phyloP scores from a whole-genome alignment of 345 rosid genomes.

The Syzygium grande region DNA sequence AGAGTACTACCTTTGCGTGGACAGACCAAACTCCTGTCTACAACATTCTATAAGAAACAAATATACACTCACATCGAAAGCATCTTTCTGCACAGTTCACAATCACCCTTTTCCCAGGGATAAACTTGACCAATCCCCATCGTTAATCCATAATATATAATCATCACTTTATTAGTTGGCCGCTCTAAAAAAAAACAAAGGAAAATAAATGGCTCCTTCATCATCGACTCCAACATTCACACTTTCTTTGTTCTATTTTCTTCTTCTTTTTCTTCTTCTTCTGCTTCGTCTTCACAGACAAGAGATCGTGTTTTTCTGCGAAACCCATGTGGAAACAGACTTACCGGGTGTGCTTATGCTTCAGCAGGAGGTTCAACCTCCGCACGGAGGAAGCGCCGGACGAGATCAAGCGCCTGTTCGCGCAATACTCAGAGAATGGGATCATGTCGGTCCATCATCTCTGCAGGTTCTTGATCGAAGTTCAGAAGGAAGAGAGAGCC shows the following conservation, averaged over 20 bases:
- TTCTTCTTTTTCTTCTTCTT: neutral
- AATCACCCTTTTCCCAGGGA: neutral
- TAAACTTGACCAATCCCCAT: neutral
- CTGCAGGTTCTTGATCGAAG: slow-evolving; percentile 29
- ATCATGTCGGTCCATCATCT: slow-evolving; percentile 33
- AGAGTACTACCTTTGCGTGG: neutral
- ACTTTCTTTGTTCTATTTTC: neutral
- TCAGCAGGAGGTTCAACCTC: slow-evolving; percentile 41
- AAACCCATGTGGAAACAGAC: slow-evolving; percentile 11
- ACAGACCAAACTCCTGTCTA: neutral
- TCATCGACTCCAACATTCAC: neutral
- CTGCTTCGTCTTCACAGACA: neutral
- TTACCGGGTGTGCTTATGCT: slow-evolving; percentile 45
- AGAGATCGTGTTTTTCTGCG: neutral
- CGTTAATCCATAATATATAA: neutral
- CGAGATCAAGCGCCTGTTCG: slow-evolving; percentile 23
- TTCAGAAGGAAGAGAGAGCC: slow-evolving; percentile 32
- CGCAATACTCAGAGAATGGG: slow-evolving; percentile 23
- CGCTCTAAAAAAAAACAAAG: neutral
- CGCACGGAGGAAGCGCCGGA: slow-evolving; percentile 33
- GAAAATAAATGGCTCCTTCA: neutral
- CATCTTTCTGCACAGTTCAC: neutral
- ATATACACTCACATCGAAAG: neutral
- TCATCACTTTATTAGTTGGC: neutral
- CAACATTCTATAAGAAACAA: neutral